These are phyloP conservation scores for Verticillium longisporum DNA, from an alignment of 2,329 filamentous ascomycete species.

Conservation along the genomic window DNA sequence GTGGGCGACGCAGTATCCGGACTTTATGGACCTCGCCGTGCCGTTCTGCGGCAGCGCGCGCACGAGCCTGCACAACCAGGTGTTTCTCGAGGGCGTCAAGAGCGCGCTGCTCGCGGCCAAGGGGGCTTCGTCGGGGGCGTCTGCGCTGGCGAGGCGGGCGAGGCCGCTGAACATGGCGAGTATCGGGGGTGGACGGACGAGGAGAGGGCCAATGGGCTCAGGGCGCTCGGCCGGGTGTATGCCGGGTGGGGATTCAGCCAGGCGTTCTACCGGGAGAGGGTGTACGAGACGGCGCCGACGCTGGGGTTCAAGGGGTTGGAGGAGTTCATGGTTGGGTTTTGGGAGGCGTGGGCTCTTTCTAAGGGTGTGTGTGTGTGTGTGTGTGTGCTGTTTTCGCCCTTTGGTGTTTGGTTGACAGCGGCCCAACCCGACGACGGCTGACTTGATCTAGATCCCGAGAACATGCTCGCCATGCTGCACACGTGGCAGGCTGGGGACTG, in stretches of 20 bases:
- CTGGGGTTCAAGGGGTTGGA: constrained; percentile 64
- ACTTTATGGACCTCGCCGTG: constrained; percentile 37
- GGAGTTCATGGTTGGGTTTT: constrained; percentile 68
- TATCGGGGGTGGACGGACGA: constrained; percentile 29
- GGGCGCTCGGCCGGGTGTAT: constrained; percentile 68
- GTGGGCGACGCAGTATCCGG: constrained; percentile 40
- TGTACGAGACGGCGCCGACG: constrained; percentile 48
- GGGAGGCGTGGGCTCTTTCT: constrained; percentile 66
- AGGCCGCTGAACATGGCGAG: constrained; percentile 4
- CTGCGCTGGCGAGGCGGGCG: constrained; percentile 18
- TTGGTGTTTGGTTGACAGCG: neutral
- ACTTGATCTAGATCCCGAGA: constrained; percentile 54
- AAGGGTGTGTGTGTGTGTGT: constrained; percentile 38
- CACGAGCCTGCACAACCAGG: constrained; percentile 45
- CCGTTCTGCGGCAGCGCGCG: constrained; percentile 43
- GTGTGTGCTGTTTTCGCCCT: neutral
- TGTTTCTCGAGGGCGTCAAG: constrained; percentile 48
- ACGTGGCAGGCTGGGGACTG: constrained; percentile 74
- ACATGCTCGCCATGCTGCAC: constrained; percentile 66
- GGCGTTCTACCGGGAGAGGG: constrained; percentile 65
- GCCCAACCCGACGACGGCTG: neutral
- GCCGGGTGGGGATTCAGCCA: constrained; percentile 79
- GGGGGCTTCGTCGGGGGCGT: constrained; percentile 42
- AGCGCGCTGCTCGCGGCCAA: constrained; percentile 35
- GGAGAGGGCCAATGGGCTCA: constrained; percentile 40